phyloP scores from a whole-genome alignment of 768 basidiomycete species.

The Floccularia luteovirens region DNA sequence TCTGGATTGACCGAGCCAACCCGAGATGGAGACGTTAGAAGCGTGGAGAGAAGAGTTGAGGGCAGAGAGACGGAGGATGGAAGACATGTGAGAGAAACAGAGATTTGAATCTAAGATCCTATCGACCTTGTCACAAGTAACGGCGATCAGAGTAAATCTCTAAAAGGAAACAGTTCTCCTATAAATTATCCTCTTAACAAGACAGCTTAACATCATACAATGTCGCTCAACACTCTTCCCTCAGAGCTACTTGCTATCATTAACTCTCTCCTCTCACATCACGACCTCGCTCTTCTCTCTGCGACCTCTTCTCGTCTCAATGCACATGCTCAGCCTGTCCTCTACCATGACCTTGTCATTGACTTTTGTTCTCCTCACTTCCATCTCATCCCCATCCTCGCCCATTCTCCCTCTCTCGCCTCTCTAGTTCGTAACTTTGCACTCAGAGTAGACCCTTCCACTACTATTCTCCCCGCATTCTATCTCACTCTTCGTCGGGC shows the following conservation, averaged over 20 bases:
- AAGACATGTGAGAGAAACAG: conserved; percentile 4
- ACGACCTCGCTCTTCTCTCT: conserved; percentile 44
- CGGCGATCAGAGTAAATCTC: conserved; percentile 27
- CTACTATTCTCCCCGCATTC: conserved; percentile 35
- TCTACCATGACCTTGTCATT: conserved; percentile 53
- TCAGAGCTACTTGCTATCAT: conserved; percentile 56
- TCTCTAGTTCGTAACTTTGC: conserved; percentile 54
- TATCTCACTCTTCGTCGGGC: conserved; percentile 43
- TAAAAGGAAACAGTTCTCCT: conserved; percentile 8
- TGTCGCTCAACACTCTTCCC: conserved; percentile 46
- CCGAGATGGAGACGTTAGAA: conserved; percentile 59
- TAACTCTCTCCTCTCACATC: conserved; percentile 16
- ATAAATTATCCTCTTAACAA: conserved; percentile 8
- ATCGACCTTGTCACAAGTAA: conserved; percentile 19
- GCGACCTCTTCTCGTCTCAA: conserved; percentile 30
- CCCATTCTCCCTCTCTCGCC: conserved; percentile 48
- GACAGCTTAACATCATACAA: conserved; percentile 15
- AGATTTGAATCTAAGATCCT: conserved; percentile 10
- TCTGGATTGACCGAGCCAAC: conserved; percentile 69
- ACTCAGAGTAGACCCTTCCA: conserved; percentile 37
- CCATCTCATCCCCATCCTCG: conserved; percentile 46
- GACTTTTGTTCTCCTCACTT: conserved; percentile 38
- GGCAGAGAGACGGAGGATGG: conserved; percentile 15
- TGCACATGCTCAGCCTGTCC: conserved; percentile 46
- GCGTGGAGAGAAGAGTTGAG: conserved; percentile 48